Evolutionary conservation across 2,329 filamentous ascomycete genomes (phyloP).

Genomic region (Dothiorella sarmentorum): DNA sequence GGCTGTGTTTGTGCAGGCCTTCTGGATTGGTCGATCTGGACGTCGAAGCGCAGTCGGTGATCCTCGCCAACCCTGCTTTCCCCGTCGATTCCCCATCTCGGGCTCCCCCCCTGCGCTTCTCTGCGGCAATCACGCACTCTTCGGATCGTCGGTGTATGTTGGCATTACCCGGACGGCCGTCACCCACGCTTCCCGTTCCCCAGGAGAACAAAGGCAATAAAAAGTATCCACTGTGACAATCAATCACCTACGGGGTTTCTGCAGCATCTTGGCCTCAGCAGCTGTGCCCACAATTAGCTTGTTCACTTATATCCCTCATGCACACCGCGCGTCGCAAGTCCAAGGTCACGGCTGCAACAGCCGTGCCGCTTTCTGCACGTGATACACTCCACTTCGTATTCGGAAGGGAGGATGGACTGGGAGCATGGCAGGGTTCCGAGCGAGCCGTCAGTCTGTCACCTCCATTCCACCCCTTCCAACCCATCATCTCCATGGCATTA

Average conservation of each 20-base stretch:
- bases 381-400: constrained; percentile 8
- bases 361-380: constrained; percentile 5
- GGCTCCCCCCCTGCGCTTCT: background rate
- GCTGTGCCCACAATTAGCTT: background rate
- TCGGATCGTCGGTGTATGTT: too few species aligned
- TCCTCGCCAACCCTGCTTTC: constrained; percentile 5
- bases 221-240: background rate
- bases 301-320: background rate
- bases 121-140: background rate
- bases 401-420: too few species aligned
- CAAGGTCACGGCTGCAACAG: background rate
- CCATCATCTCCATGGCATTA: background rate
- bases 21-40: background rate
- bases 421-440: background rate
- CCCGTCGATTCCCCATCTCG: background rate
- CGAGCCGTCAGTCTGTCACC: background rate
- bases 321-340: background rate
- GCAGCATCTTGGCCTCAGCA: too few species aligned
- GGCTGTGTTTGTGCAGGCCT: background rate
- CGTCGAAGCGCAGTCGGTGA: background rate
- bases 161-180: too few species aligned
- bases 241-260: background rate
- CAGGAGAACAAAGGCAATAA: background rate
- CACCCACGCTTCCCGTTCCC: too few species aligned
- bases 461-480: background rate